Conservation (phyloP, 768 basidiomycete species). For the Steccherinum ochraceum region DNA sequence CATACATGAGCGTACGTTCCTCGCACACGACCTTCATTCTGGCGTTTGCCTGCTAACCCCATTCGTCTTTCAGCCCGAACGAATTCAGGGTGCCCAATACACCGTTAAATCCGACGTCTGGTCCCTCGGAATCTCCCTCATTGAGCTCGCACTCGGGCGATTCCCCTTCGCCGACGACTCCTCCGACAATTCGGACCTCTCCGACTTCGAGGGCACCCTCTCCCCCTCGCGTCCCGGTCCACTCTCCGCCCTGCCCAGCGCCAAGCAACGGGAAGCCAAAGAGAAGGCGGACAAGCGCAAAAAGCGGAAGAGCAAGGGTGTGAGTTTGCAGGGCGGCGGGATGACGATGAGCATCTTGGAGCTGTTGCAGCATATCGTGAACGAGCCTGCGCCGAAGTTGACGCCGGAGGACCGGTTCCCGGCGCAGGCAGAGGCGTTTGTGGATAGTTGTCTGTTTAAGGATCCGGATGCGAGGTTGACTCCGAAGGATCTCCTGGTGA, state of each 20-base stretch:
- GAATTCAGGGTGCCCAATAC: constrained; percentile 97
- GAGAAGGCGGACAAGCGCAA: constrained; percentile 59
- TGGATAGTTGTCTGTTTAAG: constrained; percentile 87
- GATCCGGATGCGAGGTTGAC: constrained; percentile 79
- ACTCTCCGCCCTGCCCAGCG: constrained; percentile 33
- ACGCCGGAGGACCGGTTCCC: constrained; percentile 72
- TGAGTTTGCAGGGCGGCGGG: constrained; percentile 87
- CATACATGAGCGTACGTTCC: constrained; percentile 93
- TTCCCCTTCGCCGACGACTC: constrained; percentile 91
- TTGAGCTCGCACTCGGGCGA: constrained; percentile 93
- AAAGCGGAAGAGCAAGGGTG: constrained; percentile 85
- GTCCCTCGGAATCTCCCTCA: constrained; percentile 95
- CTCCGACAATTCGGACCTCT: constrained; percentile 69
- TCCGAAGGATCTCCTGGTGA: constrained; percentile 81
- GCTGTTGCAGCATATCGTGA: constrained; percentile 95
- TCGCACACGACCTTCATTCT: background rate
- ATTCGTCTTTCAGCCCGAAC: constrained; percentile 69
- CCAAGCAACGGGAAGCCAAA: constrained; percentile 26
- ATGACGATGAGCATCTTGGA: constrained; percentile 99
- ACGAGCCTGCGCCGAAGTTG: constrained; percentile 91
- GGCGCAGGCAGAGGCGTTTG: constrained; percentile 71
- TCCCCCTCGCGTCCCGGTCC: constrained; percentile 63
- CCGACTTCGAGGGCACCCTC: constrained; percentile 76
- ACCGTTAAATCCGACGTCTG: constrained; percentile 99
- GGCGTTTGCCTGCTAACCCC: constrained; percentile 3